A percentile compares a stretch with the other conserved stretches of the same genome.
These are phyloP conservation scores for Calonectria pteridis DNA, from an alignment of 2,329 filamentous ascomycete genomes.

Conservation along the genomic window DNA sequence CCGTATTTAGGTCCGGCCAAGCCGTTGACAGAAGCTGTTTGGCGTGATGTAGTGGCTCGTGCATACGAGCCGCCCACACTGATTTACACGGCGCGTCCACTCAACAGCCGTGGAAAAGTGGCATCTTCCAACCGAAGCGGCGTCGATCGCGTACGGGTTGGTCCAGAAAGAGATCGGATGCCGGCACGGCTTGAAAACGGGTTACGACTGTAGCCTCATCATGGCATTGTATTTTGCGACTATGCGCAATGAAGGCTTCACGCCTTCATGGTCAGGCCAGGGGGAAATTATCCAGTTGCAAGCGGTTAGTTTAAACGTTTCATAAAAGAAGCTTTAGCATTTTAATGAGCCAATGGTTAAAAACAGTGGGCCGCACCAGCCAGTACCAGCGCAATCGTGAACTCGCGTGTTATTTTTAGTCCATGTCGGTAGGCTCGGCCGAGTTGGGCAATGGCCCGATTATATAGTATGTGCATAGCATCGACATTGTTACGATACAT, in stretches of 20 bases:
- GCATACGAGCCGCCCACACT: not conserved
- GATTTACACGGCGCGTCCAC: not conserved
- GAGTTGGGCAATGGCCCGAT: not conserved
- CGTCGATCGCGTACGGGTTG: not conserved
- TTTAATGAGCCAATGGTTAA: not conserved
- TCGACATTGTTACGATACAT: not conserved
- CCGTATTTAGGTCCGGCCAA: not conserved
- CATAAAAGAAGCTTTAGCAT: constrained; percentile 3
- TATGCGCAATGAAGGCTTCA: not conserved
- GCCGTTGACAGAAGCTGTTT: not conserved
- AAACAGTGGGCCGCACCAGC: not conserved
- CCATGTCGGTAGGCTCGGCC: not conserved
- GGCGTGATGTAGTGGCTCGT: not conserved
- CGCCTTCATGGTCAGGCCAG: no score
- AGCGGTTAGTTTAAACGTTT: not conserved
- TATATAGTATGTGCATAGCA: not conserved
- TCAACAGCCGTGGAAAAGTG: not conserved
- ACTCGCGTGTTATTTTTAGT: not conserved
- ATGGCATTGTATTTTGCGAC: not conserved
- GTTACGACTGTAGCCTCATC: no score
- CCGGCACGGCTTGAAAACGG: no score
- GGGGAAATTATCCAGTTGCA: not conserved
- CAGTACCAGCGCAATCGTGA: not conserved
- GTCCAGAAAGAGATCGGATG: not conserved
- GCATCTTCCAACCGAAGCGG: not conserved